These are phyloP conservation scores for Gnaphalium uliginosum DNA, from an alignment of 129 eudicot genomes.

Conservation along the genomic window DNA sequence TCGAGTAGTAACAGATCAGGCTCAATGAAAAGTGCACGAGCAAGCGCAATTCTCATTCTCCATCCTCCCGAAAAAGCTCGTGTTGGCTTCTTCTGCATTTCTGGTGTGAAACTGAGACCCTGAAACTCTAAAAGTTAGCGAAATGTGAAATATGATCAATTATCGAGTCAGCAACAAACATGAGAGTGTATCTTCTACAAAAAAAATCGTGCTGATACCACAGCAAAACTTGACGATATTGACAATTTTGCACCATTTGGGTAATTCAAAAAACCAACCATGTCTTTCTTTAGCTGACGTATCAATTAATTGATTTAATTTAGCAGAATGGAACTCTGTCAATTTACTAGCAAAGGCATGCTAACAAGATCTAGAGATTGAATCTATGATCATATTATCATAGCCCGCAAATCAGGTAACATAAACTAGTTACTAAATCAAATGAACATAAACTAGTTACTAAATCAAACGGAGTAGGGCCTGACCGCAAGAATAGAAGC, in stretches of 20 bases:
- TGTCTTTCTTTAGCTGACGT: slow-evolving; percentile 9
- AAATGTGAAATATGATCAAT: slow-evolving; percentile 9
- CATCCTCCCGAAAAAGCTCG: slow-evolving; percentile 98
- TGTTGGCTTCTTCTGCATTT: slow-evolving; percentile 87
- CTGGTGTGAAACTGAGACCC: slow-evolving; percentile 96
- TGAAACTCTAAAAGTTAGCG: slow-evolving; percentile 41
- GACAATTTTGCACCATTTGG: background rate
- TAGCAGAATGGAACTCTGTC: slow-evolving; percentile 3
- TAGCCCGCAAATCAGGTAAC: slow-evolving; percentile 1
- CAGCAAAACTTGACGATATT: slow-evolving; percentile 2
- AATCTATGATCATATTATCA: slow-evolving; percentile 9
- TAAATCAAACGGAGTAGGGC: slow-evolving; percentile 18
- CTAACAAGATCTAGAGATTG: background rate
- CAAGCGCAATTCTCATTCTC: slow-evolving; percentile 99
- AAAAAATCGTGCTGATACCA: background rate
- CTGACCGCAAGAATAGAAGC: slow-evolving; percentile 97
- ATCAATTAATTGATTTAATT: background rate
- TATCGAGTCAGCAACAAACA: slow-evolving; percentile 15
- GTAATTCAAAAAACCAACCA: background rate
- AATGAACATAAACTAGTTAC: too few species aligned
- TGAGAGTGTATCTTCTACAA: background rate
- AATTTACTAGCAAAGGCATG: background rate
- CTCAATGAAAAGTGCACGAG: slow-evolving; percentile 95
- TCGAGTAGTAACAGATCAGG: slow-evolving; percentile 92
- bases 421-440: background rate